phyloP scores from a whole-genome alignment of 2,329 filamentous ascomycete genomes.

The Fusarium annulatum region DNA sequence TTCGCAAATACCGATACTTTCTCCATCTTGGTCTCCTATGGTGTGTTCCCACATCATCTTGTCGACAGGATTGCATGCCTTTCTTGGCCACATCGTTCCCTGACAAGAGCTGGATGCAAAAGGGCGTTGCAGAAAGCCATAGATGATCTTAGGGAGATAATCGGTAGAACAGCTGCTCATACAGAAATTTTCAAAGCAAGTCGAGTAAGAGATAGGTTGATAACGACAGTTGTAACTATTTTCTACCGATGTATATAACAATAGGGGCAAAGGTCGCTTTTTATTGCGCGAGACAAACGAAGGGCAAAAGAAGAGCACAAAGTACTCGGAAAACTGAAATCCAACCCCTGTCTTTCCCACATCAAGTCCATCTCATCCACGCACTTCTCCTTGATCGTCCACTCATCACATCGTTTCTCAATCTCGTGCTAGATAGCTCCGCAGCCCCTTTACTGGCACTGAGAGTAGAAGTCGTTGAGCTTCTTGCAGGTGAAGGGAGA shows the following conservation, averaged over 20 bases:
- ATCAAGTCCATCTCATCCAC: neutral
- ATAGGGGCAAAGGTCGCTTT: slow-evolving; percentile 27
- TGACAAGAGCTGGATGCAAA: neutral
- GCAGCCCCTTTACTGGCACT: slow-evolving; percentile 51
- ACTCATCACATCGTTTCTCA: neutral
- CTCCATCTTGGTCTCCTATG: neutral
- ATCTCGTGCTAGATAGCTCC: neutral
- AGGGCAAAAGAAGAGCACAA: slow-evolving; percentile 14
- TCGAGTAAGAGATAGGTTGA: neutral
- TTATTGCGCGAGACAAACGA: slow-evolving; percentile 27
- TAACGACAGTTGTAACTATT: slow-evolving; percentile 36
- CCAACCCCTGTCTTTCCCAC: slow-evolving; percentile 1
- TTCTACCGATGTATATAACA: slow-evolving; percentile 18
- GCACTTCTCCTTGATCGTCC: neutral
- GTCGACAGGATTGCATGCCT: neutral
- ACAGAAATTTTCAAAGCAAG: neutral
- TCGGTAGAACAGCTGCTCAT: neutral
- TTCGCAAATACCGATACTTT: neutral
- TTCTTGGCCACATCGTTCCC: neutral
- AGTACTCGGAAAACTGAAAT: slow-evolving; percentile 13
- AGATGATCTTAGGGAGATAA: neutral
- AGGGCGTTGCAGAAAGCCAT: neutral
- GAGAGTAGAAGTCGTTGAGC: slow-evolving; percentile 55
- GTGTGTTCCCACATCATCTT: neutral
- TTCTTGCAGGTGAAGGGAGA: slow-evolving; percentile 51